Base-by-base conservation (phyloP, 2,329 filamentous ascomycete species). In the Colletotrichum lupini region DNA sequence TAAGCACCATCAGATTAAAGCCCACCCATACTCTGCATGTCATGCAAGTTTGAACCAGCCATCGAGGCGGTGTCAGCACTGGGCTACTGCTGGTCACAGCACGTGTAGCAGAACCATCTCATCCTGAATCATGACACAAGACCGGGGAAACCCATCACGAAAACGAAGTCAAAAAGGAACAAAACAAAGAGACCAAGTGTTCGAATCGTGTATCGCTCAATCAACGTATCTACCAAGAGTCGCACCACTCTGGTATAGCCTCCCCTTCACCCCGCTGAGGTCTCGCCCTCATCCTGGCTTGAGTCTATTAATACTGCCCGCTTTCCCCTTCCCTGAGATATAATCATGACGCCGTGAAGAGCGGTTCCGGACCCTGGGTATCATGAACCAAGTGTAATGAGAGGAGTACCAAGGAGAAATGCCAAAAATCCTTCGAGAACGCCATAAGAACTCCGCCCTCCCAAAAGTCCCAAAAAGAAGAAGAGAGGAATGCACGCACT, bases 281-380 rank as follows among this genome's bases (percentile, higher is more conserved):
- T 46, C 28, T 12, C n/a, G n/a, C 14, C 61, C 28, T 12, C n/a
- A 12, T 24, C 46, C 32, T 37, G 61, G 46, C 24, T 63, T 53
- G 28, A 7, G 24, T 24, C 46, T 64, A 49, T 19, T 49, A n/a
- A 49, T 49, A 49, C 42, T 49, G 19, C n/a, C 22, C 22, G 8
- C 26, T 26, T 35, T n/a, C 3, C 60, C 28, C 30, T 58, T 58
- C 28, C 42, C 30, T 35, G 3, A 2, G 4, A 35, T 35, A 5
- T 35, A 35, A 35, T 35, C 11, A 12, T 42, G 49, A 42, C 32
- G 30, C 52, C 52, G 35, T 42, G 49, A 16, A 30, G 52, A 30
- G 53, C 53, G n/a, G 37, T 42, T 65, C 52, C 24, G 42, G 32
- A 65, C n/a, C 52, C 62, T 32, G 62, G 62, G 62, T 65, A 65